phyloP scores from a whole-genome alignment of 371 early-diverging fungal genomes.

The Apophysomyces ossiformis region DNA sequence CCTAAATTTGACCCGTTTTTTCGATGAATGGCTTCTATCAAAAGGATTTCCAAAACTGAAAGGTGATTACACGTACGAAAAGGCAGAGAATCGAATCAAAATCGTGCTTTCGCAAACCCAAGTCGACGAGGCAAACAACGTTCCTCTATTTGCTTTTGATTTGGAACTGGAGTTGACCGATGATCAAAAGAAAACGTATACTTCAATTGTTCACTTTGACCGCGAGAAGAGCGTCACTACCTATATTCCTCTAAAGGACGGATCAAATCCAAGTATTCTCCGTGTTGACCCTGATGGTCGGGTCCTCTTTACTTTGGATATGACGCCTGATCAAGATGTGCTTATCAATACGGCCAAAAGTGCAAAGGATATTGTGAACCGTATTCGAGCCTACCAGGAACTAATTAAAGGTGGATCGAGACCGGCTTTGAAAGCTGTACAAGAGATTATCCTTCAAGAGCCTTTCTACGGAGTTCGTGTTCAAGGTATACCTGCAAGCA shows the following conservation, averaged over 20 bases:
- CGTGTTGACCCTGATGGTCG: conserved; percentile 59
- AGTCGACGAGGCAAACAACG: conserved; percentile 30
- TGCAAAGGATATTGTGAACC: conserved; percentile 30
- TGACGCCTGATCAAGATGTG: conserved; percentile 52
- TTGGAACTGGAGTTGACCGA: conserved; percentile 55
- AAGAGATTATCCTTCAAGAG: conserved; percentile 36
- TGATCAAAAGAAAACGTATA: conserved; percentile 29
- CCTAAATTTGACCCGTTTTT: conserved; percentile 61
- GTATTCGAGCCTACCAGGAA: conserved; percentile 53
- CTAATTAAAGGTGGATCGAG: conserved; percentile 46
- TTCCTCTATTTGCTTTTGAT: conserved; percentile 56
- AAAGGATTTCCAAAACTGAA: conserved; percentile 62
- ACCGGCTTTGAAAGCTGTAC: conserved; percentile 46
- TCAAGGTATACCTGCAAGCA: conserved; percentile 19
- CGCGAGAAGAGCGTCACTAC: conserved; percentile 23
- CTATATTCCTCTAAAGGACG: conserved; percentile 20
- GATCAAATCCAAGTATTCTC: conserved; percentile 35
- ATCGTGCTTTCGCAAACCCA: conserved; percentile 60
- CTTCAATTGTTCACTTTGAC: conserved; percentile 34
- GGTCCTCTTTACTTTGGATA: conserved; percentile 47
- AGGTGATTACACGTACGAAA: conserved; percentile 41
- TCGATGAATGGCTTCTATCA: conserved; percentile 66
- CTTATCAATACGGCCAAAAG: conserved; percentile 46
- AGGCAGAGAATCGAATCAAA: conserved; percentile 27
- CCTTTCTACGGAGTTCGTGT: conserved; percentile 54